Conservation (phyloP, 176 grass and related monocot genomes). For the Bonia amplexicaulis region DNA sequence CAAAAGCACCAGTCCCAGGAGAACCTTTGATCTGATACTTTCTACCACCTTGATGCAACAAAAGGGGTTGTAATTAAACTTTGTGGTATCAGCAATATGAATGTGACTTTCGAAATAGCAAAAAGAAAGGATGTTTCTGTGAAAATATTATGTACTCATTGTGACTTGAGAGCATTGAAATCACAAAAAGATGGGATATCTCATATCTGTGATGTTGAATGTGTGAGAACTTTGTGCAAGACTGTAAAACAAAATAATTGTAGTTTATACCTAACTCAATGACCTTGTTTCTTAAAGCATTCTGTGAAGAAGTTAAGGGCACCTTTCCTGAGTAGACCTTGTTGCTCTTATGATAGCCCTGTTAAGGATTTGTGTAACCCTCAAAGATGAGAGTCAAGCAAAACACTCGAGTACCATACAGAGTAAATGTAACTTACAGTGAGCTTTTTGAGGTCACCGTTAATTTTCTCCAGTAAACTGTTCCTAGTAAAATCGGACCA, state of each 20-base stretch:
- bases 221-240: neutral
- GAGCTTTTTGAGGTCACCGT: constrained; percentile 51
- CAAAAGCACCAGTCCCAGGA: constrained; percentile 77
- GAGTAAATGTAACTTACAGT: constrained; percentile 44
- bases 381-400: constrained; percentile 4
- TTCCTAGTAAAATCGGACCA: constrained; percentile 59
- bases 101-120: neutral
- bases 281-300: constrained; percentile 66
- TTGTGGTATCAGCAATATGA: constrained; percentile 15
- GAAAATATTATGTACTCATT: neutral
- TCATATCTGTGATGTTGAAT: neutral
- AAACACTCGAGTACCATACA: neutral
- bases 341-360: constrained; percentile 78
- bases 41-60: constrained; percentile 47
- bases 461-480: constrained; percentile 54
- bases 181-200: neutral
- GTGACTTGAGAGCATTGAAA: neutral
- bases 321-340: constrained; percentile 80
- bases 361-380: constrained; percentile 28
- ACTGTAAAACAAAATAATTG: constrained; percentile 15
- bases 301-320: constrained; percentile 58
- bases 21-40: constrained; percentile 94
- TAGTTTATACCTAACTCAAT: constrained; percentile 71
- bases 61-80: constrained; percentile 26
- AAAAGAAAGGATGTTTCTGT: constrained; percentile 1